Base-by-base conservation (phyloP, 192 early-diverging fungal genomes). In the Linnemannia zychae region DNA sequence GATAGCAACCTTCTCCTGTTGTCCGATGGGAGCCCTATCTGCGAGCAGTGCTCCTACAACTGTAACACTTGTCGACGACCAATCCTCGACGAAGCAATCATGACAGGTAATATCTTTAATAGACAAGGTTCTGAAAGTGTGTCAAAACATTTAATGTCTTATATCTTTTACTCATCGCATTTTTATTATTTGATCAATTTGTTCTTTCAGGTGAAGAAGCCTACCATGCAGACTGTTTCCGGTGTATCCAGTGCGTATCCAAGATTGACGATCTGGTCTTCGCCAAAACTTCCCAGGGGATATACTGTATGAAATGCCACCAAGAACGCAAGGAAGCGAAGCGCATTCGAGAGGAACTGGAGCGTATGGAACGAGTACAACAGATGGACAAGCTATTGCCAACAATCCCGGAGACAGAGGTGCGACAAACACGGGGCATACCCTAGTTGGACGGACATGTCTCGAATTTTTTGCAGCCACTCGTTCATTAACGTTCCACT, bases 201-300 rank as follows among this genome's bases (percentile, higher is more conserved):
- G 40, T 44, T 44, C 40, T 44, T 15, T 9, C 69, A 91, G 91
- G 93, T 9, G 93, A 94, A 49, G 94, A 93, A 48, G 91, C 95
- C n/a, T 95, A 95, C 76, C 95, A 95, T 71, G 91, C 92, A 6
- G 94, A 94, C 73, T 95, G 95, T 74, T 95, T 95, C 87, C 86
- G 94, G 17, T 95, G 95, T 84, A 88, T 92, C 38, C 91, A 90
- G 75, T 95, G 95, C 77, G 88, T 90, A 50, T 88, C 90, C 72
- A 89, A 91, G 38, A 95, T 95, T 63, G 91, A 94, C 70, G 94
- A 94, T 75, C 87, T 93, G 71, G 91, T 93, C 22, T 95, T 93
- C 88, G 93, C 94, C 47, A 92, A 95, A 78, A 95, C 95, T 28
- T 94, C 91, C 72, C 93, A 92, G 91, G 95, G 95, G 57, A 86